Base-by-base conservation (phyloP, 768 basidiomycete species). In the Phaeolepiota aurea region DNA sequence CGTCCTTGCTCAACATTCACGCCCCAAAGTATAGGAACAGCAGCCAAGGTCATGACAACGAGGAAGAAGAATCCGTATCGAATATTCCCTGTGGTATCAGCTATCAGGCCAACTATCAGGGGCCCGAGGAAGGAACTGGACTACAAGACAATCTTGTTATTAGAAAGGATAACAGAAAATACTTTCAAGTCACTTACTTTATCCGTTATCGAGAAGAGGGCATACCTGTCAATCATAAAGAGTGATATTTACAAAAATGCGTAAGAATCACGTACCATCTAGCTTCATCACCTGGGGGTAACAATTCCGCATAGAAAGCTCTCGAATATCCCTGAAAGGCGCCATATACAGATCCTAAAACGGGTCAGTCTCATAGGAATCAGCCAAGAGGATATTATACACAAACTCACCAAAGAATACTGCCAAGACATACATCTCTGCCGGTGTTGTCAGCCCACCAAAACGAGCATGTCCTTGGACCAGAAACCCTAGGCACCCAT, bases 71-170 rank as follows among this genome's bases (percentile, higher is more conserved):
- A 97, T 2, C 82, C 82, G 46, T 85, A 86, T 19, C 93, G 83
- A 36, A 96, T 93, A 58, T 94, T 92, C 2, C 87, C 91, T 0
- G 91, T 97, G 32, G 69, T 58, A 54, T 94, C 91, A 0, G 92
- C 81, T 30, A 97, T 86, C 25, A 92, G 48, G 0, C 90, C 92
- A 1, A 97, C 92, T 19, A 90, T 63, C 4, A 92, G 66, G 2
- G 94, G 94, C 0, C 94, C 94, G 3, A 97, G 62, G 64, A 97
- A 98, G 4, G 88, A 90, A 45, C 82, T 84, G 4, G 90, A 91
- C 83, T 96, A 55, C 5, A 7, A 42, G n/a, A 10, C 13, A 40
- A 35, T 20, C 20, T 10, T 54, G 49, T 28, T 44, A 47, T 25
- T 16, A 37, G 33, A 32, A 13, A 12, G 32, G 44, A 10, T 37